Evolutionary conservation across 306 rosid species (phyloP), one percentile per base, ranked within the genome.

Genomic region (Cicer bijugum): DNA sequence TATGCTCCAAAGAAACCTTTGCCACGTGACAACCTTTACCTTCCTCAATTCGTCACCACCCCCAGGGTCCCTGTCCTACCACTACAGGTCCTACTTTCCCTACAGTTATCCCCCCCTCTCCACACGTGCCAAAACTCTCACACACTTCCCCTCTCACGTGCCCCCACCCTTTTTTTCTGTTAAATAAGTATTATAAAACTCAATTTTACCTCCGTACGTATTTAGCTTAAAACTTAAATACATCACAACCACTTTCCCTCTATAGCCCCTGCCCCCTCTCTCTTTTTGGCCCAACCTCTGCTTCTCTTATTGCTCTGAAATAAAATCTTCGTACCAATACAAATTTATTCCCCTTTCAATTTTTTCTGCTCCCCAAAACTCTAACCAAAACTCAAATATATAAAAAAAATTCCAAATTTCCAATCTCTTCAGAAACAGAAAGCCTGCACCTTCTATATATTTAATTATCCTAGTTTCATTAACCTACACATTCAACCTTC

Each of bases 221-320:
- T 0, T 8, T 0, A 44, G 83, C 92, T 85, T 93, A 90, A 90
- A 90, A 83, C 92, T 85, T 93, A 90, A 90, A 90, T 90, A 87
- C 90, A 80, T 74, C 85, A 44, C 95, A 89, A 82, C 94, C 0
- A 85, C 89, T 81, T 59, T 62, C 83, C 75, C 75, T 44, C 69
- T 69, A 6, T 43, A 20, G 33, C 33, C 4, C 2, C 33, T 23
- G 33, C 33, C 33, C 33, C 77, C 20, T 43, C 68, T 66, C 75
- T 58, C 1, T 19, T 43, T 68, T 79, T 59, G 72, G 23, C 60
- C 76, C 60, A 59, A 33, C 28, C 76, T 19, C 40, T 71, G 5
- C 37, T 61, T 61, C 81, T n/a, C 42, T 76, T 20, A 38, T 48
- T 12, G 33, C 81, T 39, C 83, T 81, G 50, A 12, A 16, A 23